Evolutionary conservation across 495 filamentous ascomycete genomes (phyloP).

Genomic region (Xylaria bambusicola): DNA sequence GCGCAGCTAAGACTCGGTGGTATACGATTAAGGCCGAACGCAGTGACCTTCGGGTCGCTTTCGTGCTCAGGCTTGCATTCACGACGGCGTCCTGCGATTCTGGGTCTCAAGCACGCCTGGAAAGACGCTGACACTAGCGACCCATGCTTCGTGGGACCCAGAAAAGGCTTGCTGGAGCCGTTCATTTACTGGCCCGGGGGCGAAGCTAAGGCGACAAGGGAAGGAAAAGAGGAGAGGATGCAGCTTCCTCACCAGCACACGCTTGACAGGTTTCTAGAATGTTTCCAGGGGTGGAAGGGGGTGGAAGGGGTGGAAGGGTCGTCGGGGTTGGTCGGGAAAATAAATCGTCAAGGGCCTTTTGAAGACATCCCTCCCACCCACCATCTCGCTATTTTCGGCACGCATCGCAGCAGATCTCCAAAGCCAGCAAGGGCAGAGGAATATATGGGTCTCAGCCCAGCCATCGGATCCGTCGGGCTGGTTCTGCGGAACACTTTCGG

Average conservation of each 20-base stretch:
- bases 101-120: background rate
- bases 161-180: background rate
- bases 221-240: background rate
- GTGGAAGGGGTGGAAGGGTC: no score
- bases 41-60: slow-evolving; percentile 12
- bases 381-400: slow-evolving; percentile 22
- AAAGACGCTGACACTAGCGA: slow-evolving; percentile 3
- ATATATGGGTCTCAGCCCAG: slow-evolving; percentile 21
- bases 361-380: slow-evolving; percentile 12
- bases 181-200: background rate
- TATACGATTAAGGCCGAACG: slow-evolving; percentile 11
- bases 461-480: slow-evolving; percentile 22
- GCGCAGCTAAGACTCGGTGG: slow-evolving; percentile 12
- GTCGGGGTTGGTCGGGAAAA: slow-evolving; percentile 4
- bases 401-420: slow-evolving; percentile 20
- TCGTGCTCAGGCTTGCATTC: slow-evolving; percentile 7
- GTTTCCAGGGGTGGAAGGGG: slow-evolving; percentile 17
- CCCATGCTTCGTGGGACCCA: background rate
- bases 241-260: slow-evolving; percentile 1
- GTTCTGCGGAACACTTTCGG: slow-evolving; percentile 14
- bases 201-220: slow-evolving; percentile 11
- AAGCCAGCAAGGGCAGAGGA: slow-evolving; percentile 1
- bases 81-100: background rate
- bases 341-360: slow-evolving; percentile 8
- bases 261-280: slow-evolving; percentile 23